Conservation (phyloP, 192 early-diverging fungal genomes). For the Borealophlyctis nickersoniae region DNA sequence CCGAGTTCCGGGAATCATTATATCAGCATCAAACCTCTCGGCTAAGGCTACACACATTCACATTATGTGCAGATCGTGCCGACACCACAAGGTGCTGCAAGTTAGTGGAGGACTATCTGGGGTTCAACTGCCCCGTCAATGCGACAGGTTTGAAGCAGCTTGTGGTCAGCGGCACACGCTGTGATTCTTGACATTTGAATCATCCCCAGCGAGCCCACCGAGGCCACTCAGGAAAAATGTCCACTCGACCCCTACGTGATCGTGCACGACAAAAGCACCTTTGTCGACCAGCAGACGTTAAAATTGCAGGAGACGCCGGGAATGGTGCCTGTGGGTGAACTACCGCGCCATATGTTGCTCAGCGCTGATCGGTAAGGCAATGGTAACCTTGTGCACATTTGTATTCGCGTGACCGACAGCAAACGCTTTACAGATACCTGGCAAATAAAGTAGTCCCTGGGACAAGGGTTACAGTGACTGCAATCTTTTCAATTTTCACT, state of each 20-base stretch:
- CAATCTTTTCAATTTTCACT: conserved; percentile 93
- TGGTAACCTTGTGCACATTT: background rate
- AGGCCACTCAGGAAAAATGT: conserved; percentile 55
- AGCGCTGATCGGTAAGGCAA: conserved; percentile 73
- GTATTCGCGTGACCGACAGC: background rate
- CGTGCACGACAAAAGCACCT: conserved; percentile 91
- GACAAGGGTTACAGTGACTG: conserved; percentile 86
- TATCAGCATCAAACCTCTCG: conserved; percentile 80
- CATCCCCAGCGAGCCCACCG: no score
- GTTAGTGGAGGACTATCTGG: conserved; percentile 84
- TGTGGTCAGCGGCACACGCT: no score
- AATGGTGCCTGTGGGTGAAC: conserved; percentile 95
- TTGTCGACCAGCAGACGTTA: conserved; percentile 94
- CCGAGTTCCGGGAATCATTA: conserved; percentile 93
- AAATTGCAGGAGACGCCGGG: conserved; percentile 98
- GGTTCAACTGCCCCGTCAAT: conserved; percentile 80
- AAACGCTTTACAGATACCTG: conserved; percentile 53
- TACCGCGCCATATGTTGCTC: conserved; percentile 90
- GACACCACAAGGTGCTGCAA: conserved; percentile 73
- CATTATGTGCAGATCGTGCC: conserved; percentile 85
- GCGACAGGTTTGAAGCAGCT: conserved; percentile 70
- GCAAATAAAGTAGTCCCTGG: conserved; percentile 92
- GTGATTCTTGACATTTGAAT: no score
- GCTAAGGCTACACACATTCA: conserved; percentile 88
- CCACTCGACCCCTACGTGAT: conserved; percentile 91